phyloP scores from a whole-genome alignment of 1,284 basidiomycete genomes.

The Moesziomyces sp. region DNA sequence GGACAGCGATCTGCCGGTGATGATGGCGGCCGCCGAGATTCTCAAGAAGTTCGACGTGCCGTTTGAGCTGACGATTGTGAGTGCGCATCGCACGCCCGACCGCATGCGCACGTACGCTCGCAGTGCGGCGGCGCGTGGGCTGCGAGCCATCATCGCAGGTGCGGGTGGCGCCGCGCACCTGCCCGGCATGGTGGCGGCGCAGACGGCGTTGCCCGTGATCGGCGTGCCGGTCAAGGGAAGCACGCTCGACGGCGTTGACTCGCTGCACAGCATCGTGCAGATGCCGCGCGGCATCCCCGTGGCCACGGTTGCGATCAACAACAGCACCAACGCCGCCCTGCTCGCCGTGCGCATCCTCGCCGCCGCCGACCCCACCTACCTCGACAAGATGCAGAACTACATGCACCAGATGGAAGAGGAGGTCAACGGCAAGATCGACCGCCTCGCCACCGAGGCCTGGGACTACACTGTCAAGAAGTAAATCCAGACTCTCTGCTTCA shows the following conservation, averaged over 20 bases:
- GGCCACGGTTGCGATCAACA: constrained; percentile 97
- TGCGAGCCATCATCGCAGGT: constrained; percentile 86
- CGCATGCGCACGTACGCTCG: constrained; percentile 85
- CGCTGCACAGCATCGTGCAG: constrained; percentile 95
- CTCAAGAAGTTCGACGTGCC: constrained; percentile 84
- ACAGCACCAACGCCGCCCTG: constrained; percentile 91
- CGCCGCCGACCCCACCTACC: constrained; percentile 76
- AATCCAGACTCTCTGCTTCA: not conserved
- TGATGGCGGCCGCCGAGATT: constrained; percentile 88
- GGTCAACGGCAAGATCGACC: constrained; percentile 84
- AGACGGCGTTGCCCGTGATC: constrained; percentile 91
- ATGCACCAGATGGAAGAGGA: constrained; percentile 81
- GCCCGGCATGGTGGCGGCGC: constrained; percentile 96
- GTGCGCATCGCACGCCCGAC: constrained; percentile 93
- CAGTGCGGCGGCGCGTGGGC: constrained; percentile 79
- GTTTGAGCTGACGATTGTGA: constrained; percentile 94
- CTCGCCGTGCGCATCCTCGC: constrained; percentile 88
- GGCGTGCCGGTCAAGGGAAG: constrained; percentile 97
- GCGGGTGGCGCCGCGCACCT: constrained; percentile 97
- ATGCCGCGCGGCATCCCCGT: constrained; percentile 98
- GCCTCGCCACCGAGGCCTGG: constrained; percentile 84
- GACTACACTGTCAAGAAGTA: constrained; percentile 70
- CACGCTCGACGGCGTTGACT: constrained; percentile 93
- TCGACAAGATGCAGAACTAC: constrained; percentile 80
- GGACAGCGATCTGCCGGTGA: constrained; percentile 94